Base-by-base conservation (phyloP, 495 filamentous ascomycete genomes). In the Aspergillus cristatus region DNA sequence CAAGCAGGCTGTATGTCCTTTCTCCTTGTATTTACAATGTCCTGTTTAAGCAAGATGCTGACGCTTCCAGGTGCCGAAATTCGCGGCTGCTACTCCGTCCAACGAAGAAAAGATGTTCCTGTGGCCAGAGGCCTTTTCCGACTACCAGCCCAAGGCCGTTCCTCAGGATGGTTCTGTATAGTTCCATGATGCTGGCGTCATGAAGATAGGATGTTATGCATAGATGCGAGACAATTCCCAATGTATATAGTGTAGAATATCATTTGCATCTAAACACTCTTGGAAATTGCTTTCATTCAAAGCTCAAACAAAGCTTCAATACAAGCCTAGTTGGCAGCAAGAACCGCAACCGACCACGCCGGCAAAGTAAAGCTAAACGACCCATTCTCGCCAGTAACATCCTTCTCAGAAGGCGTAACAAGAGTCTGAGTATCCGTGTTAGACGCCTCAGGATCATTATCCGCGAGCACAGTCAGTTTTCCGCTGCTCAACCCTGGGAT, bases 101-200 rank as follows among this genome's bases (percentile, higher is more conserved):
- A 64, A 60, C 26, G 75, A 78, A 40, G 79, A 83, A 50, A 79
- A 74, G 65, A 75, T 79, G 65, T 73, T 78, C 42, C 57, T 81
- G 29, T 84, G 77, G 78, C 78, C 76, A 0, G 72, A 79, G 45
- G 63, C 67, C 3, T 78, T 81, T 49, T 70, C 73, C 14, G 64
- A 73, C 40, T 60, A 54, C 14, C 50, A 55, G 37, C 53, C 60
- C n/a, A 37, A 43, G 20, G 50, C 47, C 17, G 50, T 55, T 20
- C 25, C 43, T 15, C 50, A 62, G 26, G 28, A 30, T 30, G 13
- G 28, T 30, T 12, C 11, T 5, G 28, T n/a, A n/a, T n/a, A 14
- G 28, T 30, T 14, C 12, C 28, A 30, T 30, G 28, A 30, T 30
- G 28, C 28, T n/a, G 28, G 28, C 28, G n/a, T 30, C 28, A n/a